Percentiles rank a stretch among this genome's conserved stretches.
Evolutionary conservation across 257 asterid species (phyloP).

Genomic region (Solanum clarkiae): DNA sequence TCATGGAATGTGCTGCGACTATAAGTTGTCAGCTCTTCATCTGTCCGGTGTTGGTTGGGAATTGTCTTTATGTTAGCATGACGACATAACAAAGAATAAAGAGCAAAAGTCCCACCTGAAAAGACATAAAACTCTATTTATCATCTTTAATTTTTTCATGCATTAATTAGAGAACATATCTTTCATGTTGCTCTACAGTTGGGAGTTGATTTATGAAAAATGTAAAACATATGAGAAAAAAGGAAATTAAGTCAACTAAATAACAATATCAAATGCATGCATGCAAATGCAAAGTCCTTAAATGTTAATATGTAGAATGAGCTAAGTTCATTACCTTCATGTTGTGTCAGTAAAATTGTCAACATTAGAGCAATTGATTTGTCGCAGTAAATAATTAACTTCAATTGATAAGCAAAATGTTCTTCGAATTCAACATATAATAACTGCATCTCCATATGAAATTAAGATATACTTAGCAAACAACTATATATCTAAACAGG

Average conservation of each 20-base stretch:
- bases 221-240: not conserved
- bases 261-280: not conserved
- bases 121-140: not conserved
- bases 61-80: slow-evolving; percentile 85
- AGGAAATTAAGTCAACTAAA: not conserved
- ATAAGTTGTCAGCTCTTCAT: slow-evolving; percentile 95
- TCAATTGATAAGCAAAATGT: not conserved
- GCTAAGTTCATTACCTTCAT: not conserved
- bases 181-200: not conserved
- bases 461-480: not conserved
- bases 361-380: not conserved
- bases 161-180: not conserved
- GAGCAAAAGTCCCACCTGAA: slow-evolving; percentile 92
- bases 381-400: not conserved
- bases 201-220: not conserved
- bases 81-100: slow-evolving; percentile 87
- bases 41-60: slow-evolving; percentile 95
- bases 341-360: not conserved
- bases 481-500: not conserved
- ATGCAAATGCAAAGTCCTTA: not conserved
- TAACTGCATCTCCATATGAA: not conserved
- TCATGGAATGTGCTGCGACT: slow-evolving; percentile 84
- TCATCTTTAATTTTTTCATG: not conserved
- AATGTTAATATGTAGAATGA: not conserved
- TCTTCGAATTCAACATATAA: not conserved